Evolutionary conservation across 2,329 filamentous ascomycete species (phyloP).

Genomic region (Paraconiothyrium sp.): DNA sequence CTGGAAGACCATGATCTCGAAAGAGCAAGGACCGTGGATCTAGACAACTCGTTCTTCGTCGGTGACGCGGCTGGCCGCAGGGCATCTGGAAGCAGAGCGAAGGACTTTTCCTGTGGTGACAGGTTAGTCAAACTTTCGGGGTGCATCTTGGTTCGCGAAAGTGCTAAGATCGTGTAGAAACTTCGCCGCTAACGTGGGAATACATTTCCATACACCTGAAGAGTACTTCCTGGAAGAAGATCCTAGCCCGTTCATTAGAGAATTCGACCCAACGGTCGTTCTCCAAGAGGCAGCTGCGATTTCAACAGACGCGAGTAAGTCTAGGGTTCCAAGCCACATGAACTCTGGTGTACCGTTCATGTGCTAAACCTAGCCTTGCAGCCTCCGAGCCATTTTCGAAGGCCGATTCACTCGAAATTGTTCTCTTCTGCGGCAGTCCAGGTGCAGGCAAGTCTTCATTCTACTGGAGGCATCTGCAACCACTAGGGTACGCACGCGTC

Average conservation of each 20-base stretch:
- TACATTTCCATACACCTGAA: slow-evolving; percentile 86
- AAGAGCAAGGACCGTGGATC: slow-evolving; percentile 68
- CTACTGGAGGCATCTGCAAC: slow-evolving; percentile 80
- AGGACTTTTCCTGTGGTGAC: slow-evolving; percentile 69
- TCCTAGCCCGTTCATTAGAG: slow-evolving; percentile 71
- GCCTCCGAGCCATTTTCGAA: slow-evolving; percentile 61
- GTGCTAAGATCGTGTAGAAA: slow-evolving; percentile 58
- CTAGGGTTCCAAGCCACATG: slow-evolving; percentile 29
- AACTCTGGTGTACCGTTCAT: slow-evolving; percentile 18
- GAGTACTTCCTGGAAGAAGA: slow-evolving; percentile 83
- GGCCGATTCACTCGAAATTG: slow-evolving; percentile 74
- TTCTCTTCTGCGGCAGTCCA: slow-evolving; percentile 88
- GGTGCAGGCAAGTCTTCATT: slow-evolving; percentile 93
- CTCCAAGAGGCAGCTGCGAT: slow-evolving; percentile 31
- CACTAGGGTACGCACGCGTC: slow-evolving; percentile 81
- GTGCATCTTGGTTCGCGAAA: slow-evolving; percentile 20
- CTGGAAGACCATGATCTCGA: slow-evolving; percentile 62
- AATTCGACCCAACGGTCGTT: slow-evolving; percentile 72
- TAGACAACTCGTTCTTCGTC: slow-evolving; percentile 80
- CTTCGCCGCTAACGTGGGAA: slow-evolving; percentile 84
- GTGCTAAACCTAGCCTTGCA: slow-evolving; percentile 32
- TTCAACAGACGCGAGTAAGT: slow-evolving; percentile 46
- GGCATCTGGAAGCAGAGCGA: slow-evolving; percentile 55
- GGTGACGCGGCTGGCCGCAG: slow-evolving; percentile 77
- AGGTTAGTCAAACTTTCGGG: slow-evolving; percentile 53